phyloP scores from a whole-genome alignment of 2,329 filamentous ascomycete genomes.

The Helotiales sp. region DNA sequence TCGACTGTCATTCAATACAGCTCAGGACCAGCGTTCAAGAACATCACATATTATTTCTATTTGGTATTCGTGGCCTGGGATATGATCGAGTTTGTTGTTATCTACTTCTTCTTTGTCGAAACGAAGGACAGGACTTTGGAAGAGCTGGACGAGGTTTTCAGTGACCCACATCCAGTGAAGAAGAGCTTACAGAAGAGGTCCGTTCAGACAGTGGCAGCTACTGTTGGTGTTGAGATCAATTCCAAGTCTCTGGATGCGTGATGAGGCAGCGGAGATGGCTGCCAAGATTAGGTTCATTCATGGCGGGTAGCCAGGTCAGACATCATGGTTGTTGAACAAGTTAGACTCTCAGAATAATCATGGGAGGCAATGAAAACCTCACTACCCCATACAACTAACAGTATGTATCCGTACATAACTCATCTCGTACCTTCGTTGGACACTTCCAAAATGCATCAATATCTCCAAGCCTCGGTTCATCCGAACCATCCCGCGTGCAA shows the following conservation, averaged over 20 bases:
- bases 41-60: slow-evolving; percentile 39
- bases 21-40: slow-evolving; percentile 38
- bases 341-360: too few relatives aligned
- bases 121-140: slow-evolving; percentile 56
- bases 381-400: too few relatives aligned
- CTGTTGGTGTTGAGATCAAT: slow-evolving; percentile 7
- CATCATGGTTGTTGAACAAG: too few relatives aligned
- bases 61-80: slow-evolving; percentile 36
- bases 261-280: neutral
- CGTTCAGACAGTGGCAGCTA: slow-evolving; percentile 45
- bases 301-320: too few relatives aligned
- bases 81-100: slow-evolving; percentile 40
- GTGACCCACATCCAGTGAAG: slow-evolving; percentile 46
- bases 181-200: slow-evolving; percentile 36
- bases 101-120: slow-evolving; percentile 54
- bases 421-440: too few relatives aligned
- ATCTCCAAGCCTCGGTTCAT: too few relatives aligned
- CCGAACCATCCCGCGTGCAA: too few relatives aligned
- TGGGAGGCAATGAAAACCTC: too few relatives aligned
- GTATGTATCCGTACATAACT: too few relatives aligned
- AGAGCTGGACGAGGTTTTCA: slow-evolving; percentile 55
- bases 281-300: too few relatives aligned
- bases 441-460: neutral
- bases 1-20: slow-evolving; percentile 39
- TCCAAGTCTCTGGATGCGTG: slow-evolving; percentile 7